Base-by-base conservation (phyloP, 495 filamentous ascomycete species). In the Daldinia vernicosa region DNA sequence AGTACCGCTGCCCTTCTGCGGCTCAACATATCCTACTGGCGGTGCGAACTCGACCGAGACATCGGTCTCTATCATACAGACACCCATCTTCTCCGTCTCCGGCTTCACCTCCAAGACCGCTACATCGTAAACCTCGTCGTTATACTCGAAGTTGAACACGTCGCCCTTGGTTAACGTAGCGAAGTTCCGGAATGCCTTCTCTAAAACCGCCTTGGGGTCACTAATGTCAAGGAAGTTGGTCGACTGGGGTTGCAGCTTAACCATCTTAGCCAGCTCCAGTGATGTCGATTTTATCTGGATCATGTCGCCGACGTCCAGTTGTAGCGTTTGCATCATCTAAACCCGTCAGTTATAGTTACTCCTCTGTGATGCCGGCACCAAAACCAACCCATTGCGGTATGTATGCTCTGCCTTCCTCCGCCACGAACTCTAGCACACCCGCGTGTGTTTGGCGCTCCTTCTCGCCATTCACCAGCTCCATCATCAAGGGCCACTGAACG, bases 201-300 rank as follows among this genome's bases (percentile, higher is more conserved):
- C 95, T 19, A 99, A 88, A 3, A 99, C 95, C n/a, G 95, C 96
- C 80, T 97, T 97, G 0, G 95, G 96, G 73, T 99, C 96, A 74
- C 90, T 93, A 69, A 99, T 98, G 45, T 98, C 94, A 58, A 98
- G 90, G 82, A 98, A 98, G 65, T 89, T 89, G 37, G 90, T 88
- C 19, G 91, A 92, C 80, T 99, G 95, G 0, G 96, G 92, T 80
- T 98, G 95, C 3, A 99, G 87, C 79, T 98, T 99, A 83, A 98
- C 94, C 71, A 98, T 92, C 66, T 87, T 87, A 17, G 95, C 95
- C 1, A 92, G 87, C 27, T 93, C 93, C 19, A 99, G 89, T 30
- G 97, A 93, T 6, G 95, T 97, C 14, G 92, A 94, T 78, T 95
- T 95, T 78, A 97, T 87, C 80, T 99, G 95, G 8, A 98, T 87